phyloP scores from a whole-genome alignment of 2,329 filamentous ascomycete genomes.

The Trichophyton simii region DNA sequence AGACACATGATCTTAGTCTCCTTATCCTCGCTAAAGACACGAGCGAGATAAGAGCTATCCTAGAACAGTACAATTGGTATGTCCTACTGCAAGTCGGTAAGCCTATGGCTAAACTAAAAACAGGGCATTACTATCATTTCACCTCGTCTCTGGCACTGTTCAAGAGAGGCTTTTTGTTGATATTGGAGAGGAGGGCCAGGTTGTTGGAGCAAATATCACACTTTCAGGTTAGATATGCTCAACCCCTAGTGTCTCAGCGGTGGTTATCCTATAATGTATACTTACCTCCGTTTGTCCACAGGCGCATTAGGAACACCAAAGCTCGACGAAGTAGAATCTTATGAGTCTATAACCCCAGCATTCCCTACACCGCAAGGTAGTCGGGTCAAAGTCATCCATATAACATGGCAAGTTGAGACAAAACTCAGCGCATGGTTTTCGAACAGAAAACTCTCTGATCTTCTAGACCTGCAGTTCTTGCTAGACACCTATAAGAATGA shows the following conservation, averaged over 20 bases:
- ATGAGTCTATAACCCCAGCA: conserved; percentile 6
- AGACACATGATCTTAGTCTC: not conserved
- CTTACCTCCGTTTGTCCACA: not conserved
- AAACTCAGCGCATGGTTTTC: conserved; percentile 7
- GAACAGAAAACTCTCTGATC: conserved; percentile 7
- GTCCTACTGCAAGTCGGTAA: not conserved
- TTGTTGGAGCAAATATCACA: not conserved
- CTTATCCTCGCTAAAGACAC: not conserved
- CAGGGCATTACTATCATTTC: not conserved
- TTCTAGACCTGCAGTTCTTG: conserved; percentile 7
- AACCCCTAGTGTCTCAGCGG: not conserved
- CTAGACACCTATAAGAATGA: conserved; percentile 1
- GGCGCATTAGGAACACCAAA: not conserved
- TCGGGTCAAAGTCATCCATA: conserved; percentile 6
- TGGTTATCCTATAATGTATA: not conserved
- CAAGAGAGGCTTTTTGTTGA: not conserved
- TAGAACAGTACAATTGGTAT: not conserved
- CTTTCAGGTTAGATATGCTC: not conserved
- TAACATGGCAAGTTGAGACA: conserved; percentile 6
- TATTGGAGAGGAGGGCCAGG: not conserved
- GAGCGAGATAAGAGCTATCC: not conserved
- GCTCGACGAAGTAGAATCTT: conserved; percentile 1
- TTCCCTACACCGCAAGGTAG: conserved; percentile 8
- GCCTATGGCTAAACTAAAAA: not conserved
- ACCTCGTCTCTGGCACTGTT: not conserved